Percentiles rank a stretch among this genome's conserved stretches.
These are phyloP conservation scores for Anthracocystis setariae DNA, from an alignment of 1,284 basidiomycete genomes.

Conservation along the genomic window DNA sequence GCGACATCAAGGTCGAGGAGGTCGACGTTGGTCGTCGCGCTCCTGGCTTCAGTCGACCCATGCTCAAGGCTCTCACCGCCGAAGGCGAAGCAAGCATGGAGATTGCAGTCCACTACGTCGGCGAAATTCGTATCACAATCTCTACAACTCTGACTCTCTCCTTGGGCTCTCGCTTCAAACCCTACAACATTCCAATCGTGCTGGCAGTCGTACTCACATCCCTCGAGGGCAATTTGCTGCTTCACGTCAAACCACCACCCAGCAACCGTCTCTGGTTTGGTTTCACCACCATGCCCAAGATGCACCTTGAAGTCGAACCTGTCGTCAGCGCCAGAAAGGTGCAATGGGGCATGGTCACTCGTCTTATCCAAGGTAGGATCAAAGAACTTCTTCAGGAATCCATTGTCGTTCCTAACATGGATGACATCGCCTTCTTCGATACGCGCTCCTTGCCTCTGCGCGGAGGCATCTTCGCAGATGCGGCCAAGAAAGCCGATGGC, in stretches of 20 bases:
- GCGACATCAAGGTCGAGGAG: constrained; percentile 84
- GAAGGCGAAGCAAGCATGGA: constrained; percentile 92
- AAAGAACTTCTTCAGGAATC: constrained; percentile 91
- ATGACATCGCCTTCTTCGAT: constrained; percentile 95
- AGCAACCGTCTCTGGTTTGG: constrained; percentile 97
- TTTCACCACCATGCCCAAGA: constrained; percentile 89
- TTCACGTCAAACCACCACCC: constrained; percentile 94
- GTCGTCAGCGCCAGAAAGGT: constrained; percentile 90
- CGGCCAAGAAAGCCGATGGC: constrained; percentile 68
- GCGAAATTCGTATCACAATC: constrained; percentile 87
- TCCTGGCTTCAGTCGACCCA: constrained; percentile 78
- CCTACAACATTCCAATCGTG: constrained; percentile 87
- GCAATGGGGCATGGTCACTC: constrained; percentile 89
- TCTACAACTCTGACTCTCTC: constrained; percentile 87
- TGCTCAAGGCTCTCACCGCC: constrained; percentile 93
- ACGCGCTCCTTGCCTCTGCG: constrained; percentile 74
- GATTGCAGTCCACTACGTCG: constrained; percentile 82
- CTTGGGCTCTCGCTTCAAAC: constrained; percentile 77
- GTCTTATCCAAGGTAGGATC: constrained; percentile 86
- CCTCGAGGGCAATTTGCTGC: constrained; percentile 86
- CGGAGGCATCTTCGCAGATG: constrained; percentile 90
- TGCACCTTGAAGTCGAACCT: constrained; percentile 89
- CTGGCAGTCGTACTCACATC: constrained; percentile 84
- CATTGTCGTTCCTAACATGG: constrained; percentile 95
- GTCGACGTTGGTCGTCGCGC: constrained; percentile 86